Conservation (phyloP, 495 filamentous ascomycete species). For the Podospora australis region DNA sequence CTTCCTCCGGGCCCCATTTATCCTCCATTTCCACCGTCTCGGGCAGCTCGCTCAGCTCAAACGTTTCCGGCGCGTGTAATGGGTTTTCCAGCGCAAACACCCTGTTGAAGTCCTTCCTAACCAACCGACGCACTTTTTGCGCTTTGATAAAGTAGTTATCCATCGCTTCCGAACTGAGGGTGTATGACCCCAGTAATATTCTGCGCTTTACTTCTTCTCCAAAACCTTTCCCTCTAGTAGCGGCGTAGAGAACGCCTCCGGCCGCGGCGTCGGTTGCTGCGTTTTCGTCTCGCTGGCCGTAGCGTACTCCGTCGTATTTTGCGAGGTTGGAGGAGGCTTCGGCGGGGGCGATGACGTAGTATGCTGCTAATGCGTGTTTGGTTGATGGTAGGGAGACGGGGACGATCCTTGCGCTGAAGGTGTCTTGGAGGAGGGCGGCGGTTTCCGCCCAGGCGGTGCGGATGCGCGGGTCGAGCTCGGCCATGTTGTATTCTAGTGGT, state of each 20-base stretch:
- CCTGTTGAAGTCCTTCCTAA: constrained; percentile 76
- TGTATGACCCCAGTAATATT: constrained; percentile 86
- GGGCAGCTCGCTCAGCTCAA: constrained; percentile 41
- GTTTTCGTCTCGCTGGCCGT: constrained; percentile 47
- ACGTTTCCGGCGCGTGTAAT: constrained; percentile 43
- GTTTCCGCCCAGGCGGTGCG: constrained; percentile 61
- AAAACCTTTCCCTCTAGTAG: constrained; percentile 64
- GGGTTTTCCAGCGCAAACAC: constrained; percentile 66
- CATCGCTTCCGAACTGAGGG: constrained; percentile 80
- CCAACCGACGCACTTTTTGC: constrained; percentile 76
- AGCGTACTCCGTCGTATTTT: constrained; percentile 93
- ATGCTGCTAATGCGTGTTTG: constrained; percentile 77
- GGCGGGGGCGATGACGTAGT: constrained; percentile 91
- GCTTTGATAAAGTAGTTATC: constrained; percentile 97
- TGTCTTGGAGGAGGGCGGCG: constrained; percentile 46
- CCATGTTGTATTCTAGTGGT: constrained; percentile 81
- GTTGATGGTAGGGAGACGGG: constrained; percentile 81
- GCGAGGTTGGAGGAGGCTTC: constrained; percentile 97
- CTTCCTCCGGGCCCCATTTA: constrained; percentile 44
- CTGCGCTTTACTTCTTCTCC: constrained; percentile 79
- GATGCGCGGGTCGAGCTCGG: constrained; percentile 61
- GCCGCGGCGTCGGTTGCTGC: constrained; percentile 27
- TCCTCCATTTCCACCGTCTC: constrained; percentile 34
- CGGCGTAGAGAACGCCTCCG: constrained; percentile 60
- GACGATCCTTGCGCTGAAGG: constrained; percentile 60